Base-by-base conservation (phyloP, 768 basidiomycete genomes). In the Mycena latifolia region DNA sequence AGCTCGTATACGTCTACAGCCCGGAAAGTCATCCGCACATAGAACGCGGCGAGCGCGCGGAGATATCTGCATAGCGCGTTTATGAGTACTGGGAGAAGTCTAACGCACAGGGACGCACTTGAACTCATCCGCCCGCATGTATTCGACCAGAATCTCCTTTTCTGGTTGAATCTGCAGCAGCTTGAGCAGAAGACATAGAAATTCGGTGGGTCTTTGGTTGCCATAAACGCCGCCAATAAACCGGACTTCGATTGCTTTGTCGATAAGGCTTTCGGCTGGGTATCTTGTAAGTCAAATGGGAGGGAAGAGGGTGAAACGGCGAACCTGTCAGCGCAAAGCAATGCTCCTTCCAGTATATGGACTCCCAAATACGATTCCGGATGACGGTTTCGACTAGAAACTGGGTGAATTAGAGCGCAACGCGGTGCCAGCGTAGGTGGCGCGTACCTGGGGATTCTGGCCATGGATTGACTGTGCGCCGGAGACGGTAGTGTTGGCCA, bases 141-240 rank as follows among this genome's bases (percentile, higher is more conserved):
- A 99, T 75, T 99, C 98, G 1, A 99, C 82, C 55, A 99, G 76
- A 57, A 99, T 98, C 79, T 99, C 98, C 77, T 96, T 97, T 79
- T 98, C 94, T 4, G 98, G 98, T 75, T 99, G 98, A 54, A 99
- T 90, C 79, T 98, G 97, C 47, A 99, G 84, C 55, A 99, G 85
- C 77, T 99, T 99, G 71, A 99, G 83, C 52, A 96, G 87, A 45
- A 99, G 84, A 74, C 93, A 96, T 53, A 99, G 80, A 78, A 97
- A 99, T 75, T 95, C 91, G 4, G 96, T 99, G 0, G 98, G 98
- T 50, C 91, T 88, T 71, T 98, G 94, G 77, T 98, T 98, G 66
- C 92, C 93, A 79, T 96, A 96, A 12, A 98, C 96, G 17, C 98
- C 98, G 12, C 98, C 98, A 61, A 99, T 90, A 64, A 80, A 87